Conservation (phyloP, 306 rosid genomes). For the Acacia acuminata region DNA sequence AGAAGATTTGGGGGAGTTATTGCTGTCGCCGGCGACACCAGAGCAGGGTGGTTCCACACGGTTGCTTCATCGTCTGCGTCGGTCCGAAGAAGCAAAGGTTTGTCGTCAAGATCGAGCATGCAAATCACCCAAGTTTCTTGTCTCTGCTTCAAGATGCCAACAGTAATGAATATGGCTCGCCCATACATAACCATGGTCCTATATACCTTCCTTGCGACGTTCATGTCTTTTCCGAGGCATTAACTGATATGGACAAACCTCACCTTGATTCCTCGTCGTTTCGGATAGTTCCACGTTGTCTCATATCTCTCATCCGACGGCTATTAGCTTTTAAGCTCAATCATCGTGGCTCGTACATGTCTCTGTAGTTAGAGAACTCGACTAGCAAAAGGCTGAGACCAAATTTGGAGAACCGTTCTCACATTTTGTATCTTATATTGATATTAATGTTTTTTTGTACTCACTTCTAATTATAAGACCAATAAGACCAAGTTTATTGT, state of each 20-base stretch:
- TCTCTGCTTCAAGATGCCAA: constrained; percentile 66
- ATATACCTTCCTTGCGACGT: constrained; percentile 71
- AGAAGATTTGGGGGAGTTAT: neutral
- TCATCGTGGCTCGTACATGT: neutral
- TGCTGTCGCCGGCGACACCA: neutral
- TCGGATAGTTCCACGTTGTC: neutral
- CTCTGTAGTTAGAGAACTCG: neutral
- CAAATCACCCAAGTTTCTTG: constrained; percentile 63
- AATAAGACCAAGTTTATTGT: no score
- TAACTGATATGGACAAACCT: constrained; percentile 29
- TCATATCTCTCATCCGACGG: neutral
- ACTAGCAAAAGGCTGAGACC: no score
- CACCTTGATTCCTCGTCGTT: neutral
- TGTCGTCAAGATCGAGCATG: constrained; percentile 45
- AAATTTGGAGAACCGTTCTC: neutral
- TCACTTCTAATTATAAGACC: no score
- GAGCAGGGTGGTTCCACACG: neutral
- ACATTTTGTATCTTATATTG: no score
- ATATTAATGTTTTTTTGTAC: no score
- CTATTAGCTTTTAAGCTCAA: neutral
- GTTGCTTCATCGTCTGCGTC: constrained; percentile 35
- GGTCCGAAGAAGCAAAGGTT: constrained; percentile 60
- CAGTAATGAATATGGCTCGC: constrained; percentile 51
- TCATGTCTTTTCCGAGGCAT: constrained; percentile 48
- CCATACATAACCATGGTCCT: constrained; percentile 57